phyloP scores from a whole-genome alignment of 768 basidiomycete species.

The Gloeophyllum trabeum region DNA sequence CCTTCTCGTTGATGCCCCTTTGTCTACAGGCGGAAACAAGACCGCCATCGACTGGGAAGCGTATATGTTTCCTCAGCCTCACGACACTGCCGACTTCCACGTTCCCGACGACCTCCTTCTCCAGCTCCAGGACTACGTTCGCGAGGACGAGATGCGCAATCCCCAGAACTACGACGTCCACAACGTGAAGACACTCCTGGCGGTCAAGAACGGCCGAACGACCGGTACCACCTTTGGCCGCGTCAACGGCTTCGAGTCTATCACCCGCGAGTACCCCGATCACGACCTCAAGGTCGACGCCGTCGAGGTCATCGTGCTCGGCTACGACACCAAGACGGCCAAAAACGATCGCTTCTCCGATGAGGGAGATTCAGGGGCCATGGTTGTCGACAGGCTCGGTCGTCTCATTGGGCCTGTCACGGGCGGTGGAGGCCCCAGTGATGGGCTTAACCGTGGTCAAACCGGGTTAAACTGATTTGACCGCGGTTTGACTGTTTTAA shows the following conservation, averaged over 20 bases:
- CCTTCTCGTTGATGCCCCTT: constrained; percentile 2
- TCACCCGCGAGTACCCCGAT: constrained; percentile 8
- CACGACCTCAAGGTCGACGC: constrained; percentile 5
- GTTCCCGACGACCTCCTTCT: constrained; percentile 13
- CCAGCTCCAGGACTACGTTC: constrained; percentile 8
- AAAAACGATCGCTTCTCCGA: constrained; percentile 10
- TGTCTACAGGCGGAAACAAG: constrained; percentile 16
- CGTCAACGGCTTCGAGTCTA: constrained; percentile 11
- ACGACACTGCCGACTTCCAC: constrained; percentile 7
- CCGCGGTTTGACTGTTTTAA: too few relatives aligned
- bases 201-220: constrained; percentile 13
- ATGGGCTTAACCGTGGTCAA: too few relatives aligned
- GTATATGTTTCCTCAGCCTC: constrained; percentile 15
- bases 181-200: constrained; percentile 7
- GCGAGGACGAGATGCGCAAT: constrained; percentile 6
- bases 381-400: constrained; percentile 12
- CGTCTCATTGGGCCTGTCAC: too few relatives aligned
- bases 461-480: too few relatives aligned
- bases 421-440: too few relatives aligned
- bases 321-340: constrained; percentile 3
- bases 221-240: constrained; percentile 16
- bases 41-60: constrained; percentile 10
- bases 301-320: constrained; percentile 7
- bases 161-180: constrained; percentile 10
- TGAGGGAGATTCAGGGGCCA: constrained; percentile 12